Conservation (phyloP, 352 stramenopile genomes). For the Lagenidium giganteum region DNA sequence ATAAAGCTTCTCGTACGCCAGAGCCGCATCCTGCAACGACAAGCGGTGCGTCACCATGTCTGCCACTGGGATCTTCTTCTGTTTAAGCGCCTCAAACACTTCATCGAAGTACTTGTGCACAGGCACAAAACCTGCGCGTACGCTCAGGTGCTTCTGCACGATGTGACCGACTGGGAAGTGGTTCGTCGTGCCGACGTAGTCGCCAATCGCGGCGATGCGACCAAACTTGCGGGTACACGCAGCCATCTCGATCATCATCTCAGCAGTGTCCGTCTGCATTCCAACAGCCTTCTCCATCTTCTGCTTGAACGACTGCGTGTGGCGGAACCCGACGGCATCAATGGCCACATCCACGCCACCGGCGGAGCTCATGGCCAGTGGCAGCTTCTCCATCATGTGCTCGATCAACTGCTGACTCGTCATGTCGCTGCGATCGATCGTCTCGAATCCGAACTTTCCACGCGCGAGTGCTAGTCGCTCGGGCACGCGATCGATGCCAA, state of each 20-base stretch:
- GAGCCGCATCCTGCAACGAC: constrained; percentile 21
- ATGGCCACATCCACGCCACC: constrained; percentile 36
- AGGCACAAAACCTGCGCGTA: constrained; percentile 24
- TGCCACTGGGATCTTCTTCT: constrained; percentile 20
- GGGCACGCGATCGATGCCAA: constrained; percentile 29
- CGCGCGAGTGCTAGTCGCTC: constrained; percentile 25
- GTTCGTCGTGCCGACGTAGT: constrained; percentile 26
- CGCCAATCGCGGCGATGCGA: constrained; percentile 22
- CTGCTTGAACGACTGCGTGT: constrained; percentile 13
- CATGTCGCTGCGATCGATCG: constrained; percentile 19
- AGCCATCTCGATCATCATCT: constrained; percentile 27
- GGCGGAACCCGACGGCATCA: constrained; percentile 29
- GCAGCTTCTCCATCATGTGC: constrained; percentile 22
- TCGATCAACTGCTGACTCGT: constrained; percentile 24
- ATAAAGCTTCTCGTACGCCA: constrained; percentile 26
- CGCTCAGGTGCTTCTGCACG: constrained; percentile 35
- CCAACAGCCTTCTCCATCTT: constrained; percentile 22
- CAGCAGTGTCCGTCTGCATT: constrained; percentile 18
- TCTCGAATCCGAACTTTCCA: constrained; percentile 27
- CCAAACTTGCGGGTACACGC: constrained; percentile 29
- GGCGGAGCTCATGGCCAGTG: constrained; percentile 13
- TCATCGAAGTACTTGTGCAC: constrained; percentile 27
- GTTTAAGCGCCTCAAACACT: constrained; percentile 21
- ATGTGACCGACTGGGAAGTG: constrained; percentile 38
- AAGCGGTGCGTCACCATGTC: constrained; percentile 23